Conservation (phyloP, 1,139 yeast genomes). For the Hanseniaspora uvarum region DNA sequence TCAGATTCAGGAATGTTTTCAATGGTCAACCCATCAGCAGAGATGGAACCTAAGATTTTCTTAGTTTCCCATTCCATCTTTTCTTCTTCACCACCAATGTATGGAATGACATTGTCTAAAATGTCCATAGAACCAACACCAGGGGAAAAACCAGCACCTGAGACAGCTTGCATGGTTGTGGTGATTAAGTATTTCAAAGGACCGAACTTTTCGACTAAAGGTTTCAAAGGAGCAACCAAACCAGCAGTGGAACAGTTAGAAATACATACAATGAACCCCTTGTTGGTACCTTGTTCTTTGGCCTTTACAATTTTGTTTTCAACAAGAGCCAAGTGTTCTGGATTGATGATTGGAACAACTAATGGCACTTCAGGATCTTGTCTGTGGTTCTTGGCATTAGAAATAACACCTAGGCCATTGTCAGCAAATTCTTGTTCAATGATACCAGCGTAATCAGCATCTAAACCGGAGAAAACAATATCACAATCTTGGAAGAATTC, state of each 20-base stretch:
- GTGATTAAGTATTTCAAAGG: constrained; percentile 79
- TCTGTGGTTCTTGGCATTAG: constrained; percentile 95
- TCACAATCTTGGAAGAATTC: constrained; percentile 80
- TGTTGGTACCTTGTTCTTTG: constrained; percentile 42
- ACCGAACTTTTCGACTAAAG: constrained; percentile 78
- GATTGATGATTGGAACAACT: constrained; percentile 88
- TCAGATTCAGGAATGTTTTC: constrained; percentile 56
- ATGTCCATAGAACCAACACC: constrained; percentile 95
- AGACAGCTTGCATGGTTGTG: constrained; percentile 91
- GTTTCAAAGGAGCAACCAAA: constrained; percentile 89
- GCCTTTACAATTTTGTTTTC: constrained; percentile 50
- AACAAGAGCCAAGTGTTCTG: constrained; percentile 79
- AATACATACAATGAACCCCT: constrained; percentile 84
- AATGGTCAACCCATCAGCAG: constrained; percentile 47
- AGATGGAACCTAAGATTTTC: constrained; percentile 67
- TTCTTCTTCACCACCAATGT: constrained; percentile 93
- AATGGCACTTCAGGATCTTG: constrained; percentile 80
- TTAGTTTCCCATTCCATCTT: constrained; percentile 98
- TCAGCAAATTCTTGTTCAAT: constrained; percentile 78
- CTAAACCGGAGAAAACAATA: constrained; percentile 88
- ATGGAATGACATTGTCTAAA: constrained; percentile 88
- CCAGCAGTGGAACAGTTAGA: constrained; percentile 99
- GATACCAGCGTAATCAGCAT: constrained; percentile 85
- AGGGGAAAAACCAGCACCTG: constrained; percentile 98
- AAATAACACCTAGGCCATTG: constrained; percentile 71